Conservation (phyloP, 1,284 basidiomycete species). For the Hymenochaete sp. region DNA sequence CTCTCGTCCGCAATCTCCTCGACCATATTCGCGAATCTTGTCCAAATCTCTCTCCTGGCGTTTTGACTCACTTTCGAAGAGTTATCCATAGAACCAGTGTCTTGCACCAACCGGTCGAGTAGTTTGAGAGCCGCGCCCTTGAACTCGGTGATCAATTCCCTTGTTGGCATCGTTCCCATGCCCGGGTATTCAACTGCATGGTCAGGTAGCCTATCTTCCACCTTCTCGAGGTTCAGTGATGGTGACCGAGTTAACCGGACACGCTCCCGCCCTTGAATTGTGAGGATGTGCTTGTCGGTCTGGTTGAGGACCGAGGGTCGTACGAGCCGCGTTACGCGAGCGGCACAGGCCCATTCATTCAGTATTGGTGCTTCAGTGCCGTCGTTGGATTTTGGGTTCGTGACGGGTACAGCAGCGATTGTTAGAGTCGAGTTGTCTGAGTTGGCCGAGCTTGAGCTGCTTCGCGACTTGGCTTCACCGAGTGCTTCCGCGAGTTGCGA, state of each 20-base stretch:
- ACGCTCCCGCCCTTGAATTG: constrained; percentile 56
- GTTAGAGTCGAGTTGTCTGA: too few relatives aligned
- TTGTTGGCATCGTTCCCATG: constrained; percentile 38
- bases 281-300: constrained; percentile 49
- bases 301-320: constrained; percentile 40
- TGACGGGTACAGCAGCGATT: constrained; percentile 55
- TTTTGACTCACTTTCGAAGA: constrained; percentile 19
- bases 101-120: constrained; percentile 56
- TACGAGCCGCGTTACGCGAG: constrained; percentile 55
- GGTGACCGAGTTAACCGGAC: constrained; percentile 32
- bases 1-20: constrained; percentile 55
- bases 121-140: constrained; percentile 55
- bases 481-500: neutral
- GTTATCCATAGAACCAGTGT: constrained; percentile 39
- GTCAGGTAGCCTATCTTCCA: constrained; percentile 27
- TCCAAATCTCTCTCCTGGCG: constrained; percentile 27
- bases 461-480: neutral
- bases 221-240: neutral
- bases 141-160: constrained; percentile 53
- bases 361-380: constrained; percentile 27
- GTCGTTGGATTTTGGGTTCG: constrained; percentile 22
- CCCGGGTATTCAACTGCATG: constrained; percentile 43
- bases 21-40: constrained; percentile 53
- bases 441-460: neutral
- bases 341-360: constrained; percentile 37